phyloP scores from a whole-genome alignment of 1,284 basidiomycete genomes.

The Boletellus deceptivus region DNA sequence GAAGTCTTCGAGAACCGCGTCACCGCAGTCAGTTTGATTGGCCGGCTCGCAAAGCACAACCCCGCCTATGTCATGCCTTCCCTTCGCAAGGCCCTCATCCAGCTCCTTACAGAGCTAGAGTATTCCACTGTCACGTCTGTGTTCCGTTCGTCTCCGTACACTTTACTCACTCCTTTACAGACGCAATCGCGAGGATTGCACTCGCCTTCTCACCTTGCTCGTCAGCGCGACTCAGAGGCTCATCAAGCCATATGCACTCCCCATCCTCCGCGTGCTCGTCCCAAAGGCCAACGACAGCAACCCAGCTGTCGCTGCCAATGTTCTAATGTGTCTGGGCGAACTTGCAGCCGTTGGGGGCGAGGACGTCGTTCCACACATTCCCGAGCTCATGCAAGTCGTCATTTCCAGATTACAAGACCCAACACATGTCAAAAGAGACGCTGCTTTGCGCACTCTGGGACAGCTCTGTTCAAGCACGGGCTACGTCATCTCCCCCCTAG shows the following conservation, averaged over 20 bases:
- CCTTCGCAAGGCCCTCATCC: conserved; percentile 92
- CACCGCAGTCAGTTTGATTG: conserved; percentile 89
- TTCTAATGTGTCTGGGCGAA: conserved; percentile 94
- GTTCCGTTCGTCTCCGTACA: neutral
- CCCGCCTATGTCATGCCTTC: conserved; percentile 99
- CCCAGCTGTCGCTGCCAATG: conserved; percentile 87
- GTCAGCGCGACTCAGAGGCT: conserved; percentile 90
- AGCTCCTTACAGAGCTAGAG: conserved; percentile 95
- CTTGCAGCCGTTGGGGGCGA: conserved; percentile 93
- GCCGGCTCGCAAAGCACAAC: conserved; percentile 92
- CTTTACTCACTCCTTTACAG: conserved; percentile 33
- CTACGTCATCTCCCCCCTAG: conserved; percentile 89
- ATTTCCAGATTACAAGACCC: conserved; percentile 88
- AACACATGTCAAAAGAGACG: conserved; percentile 85
- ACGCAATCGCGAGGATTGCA: conserved; percentile 90
- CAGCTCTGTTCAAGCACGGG: conserved; percentile 96
- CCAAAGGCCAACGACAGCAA: conserved; percentile 86
- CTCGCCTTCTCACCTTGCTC: conserved; percentile 81
- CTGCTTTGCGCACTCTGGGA: conserved; percentile 91
- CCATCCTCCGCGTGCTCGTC: conserved; percentile 90
- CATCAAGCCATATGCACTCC: conserved; percentile 96
- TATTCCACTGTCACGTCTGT: conserved; percentile 88
- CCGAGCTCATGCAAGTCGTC: conserved; percentile 88
- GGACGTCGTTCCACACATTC: conserved; percentile 81
- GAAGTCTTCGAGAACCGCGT: conserved; percentile 94